Evolutionary conservation across 2,329 filamentous ascomycete genomes (phyloP).

Genomic region (Echinosphaeria canescens): DNA sequence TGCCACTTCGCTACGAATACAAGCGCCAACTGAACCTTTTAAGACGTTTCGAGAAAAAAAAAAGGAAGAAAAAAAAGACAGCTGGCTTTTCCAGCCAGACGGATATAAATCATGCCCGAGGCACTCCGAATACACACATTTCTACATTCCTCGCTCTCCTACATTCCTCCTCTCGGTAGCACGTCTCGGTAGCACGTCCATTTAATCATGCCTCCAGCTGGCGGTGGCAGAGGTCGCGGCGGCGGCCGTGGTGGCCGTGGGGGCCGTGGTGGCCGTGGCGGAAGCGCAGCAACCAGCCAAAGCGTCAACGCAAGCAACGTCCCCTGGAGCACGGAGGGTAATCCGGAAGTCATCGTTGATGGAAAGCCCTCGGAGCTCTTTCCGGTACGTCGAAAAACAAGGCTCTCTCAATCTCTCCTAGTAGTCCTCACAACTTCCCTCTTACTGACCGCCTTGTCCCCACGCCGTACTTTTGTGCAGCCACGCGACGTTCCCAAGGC

Average conservation of each 20-base stretch:
- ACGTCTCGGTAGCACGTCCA: too few species aligned
- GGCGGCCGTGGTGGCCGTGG: conserved; percentile 9
- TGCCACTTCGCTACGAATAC: too few species aligned
- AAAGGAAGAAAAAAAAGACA: too few species aligned
- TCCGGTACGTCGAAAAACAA: conserved; percentile 17
- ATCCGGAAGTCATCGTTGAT: conserved; percentile 20
- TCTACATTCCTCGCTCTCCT: too few species aligned
- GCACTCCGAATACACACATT: too few species aligned
- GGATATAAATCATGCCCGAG: too few species aligned
- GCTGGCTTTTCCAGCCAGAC: too few species aligned
- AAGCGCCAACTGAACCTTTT: too few species aligned
- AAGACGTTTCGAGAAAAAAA: too few species aligned
- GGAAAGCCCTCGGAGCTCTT: conserved; percentile 36
- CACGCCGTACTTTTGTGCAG: too few species aligned
- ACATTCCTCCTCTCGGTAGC: too few species aligned
- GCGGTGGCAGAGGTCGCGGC: conserved; percentile 26
- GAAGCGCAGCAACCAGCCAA: conserved; percentile 12
- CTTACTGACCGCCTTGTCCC: neutral
- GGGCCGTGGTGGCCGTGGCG: conserved; percentile 17
- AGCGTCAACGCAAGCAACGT: conserved; percentile 20
- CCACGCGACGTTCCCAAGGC: conserved; percentile 25
- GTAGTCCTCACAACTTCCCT: neutral
- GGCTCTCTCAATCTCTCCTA: neutral
- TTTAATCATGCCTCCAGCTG: conserved; percentile 29
- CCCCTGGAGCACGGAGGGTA: conserved; percentile 34